Conservation (phyloP, 257 asterid genomes). For the Lavandula angustifolia region DNA sequence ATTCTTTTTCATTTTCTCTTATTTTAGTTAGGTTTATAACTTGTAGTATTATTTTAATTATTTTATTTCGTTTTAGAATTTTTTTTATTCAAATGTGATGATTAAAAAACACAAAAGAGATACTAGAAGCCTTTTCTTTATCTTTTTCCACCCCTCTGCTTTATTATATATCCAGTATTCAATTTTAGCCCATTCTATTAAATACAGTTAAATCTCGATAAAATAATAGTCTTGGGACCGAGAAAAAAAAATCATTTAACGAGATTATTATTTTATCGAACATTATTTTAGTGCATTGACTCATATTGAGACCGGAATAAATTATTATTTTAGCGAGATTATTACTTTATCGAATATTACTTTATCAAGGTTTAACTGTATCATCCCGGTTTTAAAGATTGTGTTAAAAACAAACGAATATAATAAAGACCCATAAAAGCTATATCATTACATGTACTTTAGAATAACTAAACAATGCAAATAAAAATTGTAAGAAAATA, state of each 20-base stretch:
- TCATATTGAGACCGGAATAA: no score
- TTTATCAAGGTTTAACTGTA: no score
- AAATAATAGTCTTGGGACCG: no score
- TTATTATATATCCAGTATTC: conserved; percentile 30
- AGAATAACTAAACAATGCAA: conserved; percentile 24
- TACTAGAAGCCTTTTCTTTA: conserved; percentile 33
- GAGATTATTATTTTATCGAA: no score
- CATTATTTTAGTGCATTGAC: no score
- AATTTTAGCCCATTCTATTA: not conserved
- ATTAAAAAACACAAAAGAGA: conserved; percentile 19
- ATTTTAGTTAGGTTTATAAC: no score
- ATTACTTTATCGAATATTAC: no score
- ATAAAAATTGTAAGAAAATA: not conserved
- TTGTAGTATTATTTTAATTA: no score
- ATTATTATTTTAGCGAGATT: no score
- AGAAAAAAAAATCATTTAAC: no score
- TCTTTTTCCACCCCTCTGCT: conserved; percentile 23
- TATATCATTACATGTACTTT: conserved; percentile 37
- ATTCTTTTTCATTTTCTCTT: no score
- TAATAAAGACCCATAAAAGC: conserved; percentile 43
- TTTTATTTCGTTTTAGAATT: not conserved
- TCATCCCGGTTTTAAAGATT: not conserved
- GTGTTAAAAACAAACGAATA: conserved; percentile 33
- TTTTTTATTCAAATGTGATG: conserved; percentile 10
- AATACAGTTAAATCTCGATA: no score